Percentiles rank a stretch among this genome's conserved stretches.
phyloP scores from a whole-genome alignment of 371 early-diverging fungal species.

The Rhizopus delemar region DNA sequence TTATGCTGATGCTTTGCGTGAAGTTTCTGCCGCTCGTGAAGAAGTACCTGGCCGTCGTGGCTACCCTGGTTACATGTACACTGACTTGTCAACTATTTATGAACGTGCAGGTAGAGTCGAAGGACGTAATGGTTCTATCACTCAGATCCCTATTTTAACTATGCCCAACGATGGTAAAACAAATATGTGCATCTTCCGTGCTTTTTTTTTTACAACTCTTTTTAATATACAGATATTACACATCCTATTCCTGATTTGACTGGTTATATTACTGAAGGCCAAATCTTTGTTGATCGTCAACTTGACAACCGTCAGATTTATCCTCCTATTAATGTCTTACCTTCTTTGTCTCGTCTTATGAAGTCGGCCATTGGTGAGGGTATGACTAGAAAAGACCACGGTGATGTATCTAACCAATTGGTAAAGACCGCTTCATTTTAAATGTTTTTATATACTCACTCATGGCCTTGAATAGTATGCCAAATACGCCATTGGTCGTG shows the following conservation, averaged over 20 bases:
- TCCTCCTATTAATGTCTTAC: slow-evolving; percentile 99
- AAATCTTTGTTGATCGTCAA: slow-evolving; percentile 99
- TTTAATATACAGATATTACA: slow-evolving; percentile 86
- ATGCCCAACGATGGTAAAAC: slow-evolving; percentile 99
- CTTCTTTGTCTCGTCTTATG: slow-evolving; percentile 99
- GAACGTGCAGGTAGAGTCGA: slow-evolving; percentile 99
- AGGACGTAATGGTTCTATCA: slow-evolving; percentile 99
- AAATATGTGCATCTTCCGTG: neutral
- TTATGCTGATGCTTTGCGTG: slow-evolving; percentile 99
- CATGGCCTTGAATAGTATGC: slow-evolving; percentile 76
- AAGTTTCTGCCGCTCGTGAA: slow-evolving; percentile 99
- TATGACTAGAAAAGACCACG: slow-evolving; percentile 99
- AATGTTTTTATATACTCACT: no score
- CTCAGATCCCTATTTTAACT: slow-evolving; percentile 99
- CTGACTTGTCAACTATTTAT: slow-evolving; percentile 99
- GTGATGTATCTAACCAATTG: slow-evolving; percentile 99
- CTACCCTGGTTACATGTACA: slow-evolving; percentile 99
- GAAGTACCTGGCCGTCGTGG: slow-evolving; percentile 99
- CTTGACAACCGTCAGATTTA: slow-evolving; percentile 99
- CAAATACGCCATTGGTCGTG: slow-evolving; percentile 99
- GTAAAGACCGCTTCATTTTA: slow-evolving; percentile 36
- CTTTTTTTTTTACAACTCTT: slow-evolving; percentile 1
- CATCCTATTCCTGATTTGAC: slow-evolving; percentile 99
- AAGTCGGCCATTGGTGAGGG: slow-evolving; percentile 99
- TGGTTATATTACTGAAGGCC: slow-evolving; percentile 99